A percentile compares a stretch with the other conserved stretches of the same genome.
phyloP scores from a whole-genome alignment of 139 green algal genomes.

The Chlorokybus atmophyticus region DNA sequence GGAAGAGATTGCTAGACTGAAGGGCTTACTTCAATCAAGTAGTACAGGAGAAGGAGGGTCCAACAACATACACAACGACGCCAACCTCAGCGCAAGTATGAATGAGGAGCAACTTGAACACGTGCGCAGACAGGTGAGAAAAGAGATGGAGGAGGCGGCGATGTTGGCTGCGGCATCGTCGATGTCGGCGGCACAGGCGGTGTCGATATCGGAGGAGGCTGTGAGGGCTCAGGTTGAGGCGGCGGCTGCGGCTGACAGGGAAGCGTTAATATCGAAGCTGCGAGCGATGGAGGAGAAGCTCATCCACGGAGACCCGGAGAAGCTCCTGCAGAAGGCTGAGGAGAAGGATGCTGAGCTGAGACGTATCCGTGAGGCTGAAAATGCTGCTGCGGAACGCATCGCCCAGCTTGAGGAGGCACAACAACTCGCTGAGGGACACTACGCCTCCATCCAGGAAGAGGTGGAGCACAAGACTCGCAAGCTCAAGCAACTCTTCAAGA shows the following conservation, averaged over 20 bases:
- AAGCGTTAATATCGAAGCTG: constrained; percentile 1
- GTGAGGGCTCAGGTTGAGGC: too few species aligned
- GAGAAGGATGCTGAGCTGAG: constrained; percentile 13
- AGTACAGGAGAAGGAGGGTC: too few species aligned
- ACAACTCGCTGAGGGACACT: constrained; percentile 12
- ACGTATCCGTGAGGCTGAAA: too few species aligned
- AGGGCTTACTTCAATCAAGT: too few species aligned
- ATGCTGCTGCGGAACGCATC: too few species aligned
- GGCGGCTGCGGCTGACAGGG: too few species aligned
- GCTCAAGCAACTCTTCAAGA: constrained; percentile 17
- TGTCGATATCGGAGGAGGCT: too few species aligned
- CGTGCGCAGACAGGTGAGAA: constrained; percentile 32
- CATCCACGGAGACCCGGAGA: constrained; percentile 3
- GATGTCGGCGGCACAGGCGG: too few species aligned
- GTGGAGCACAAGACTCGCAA: constrained; percentile 24
- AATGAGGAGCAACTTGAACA: constrained; percentile 33
- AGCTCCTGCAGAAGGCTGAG: background rate
- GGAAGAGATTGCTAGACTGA: constrained; percentile 67
- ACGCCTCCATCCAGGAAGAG: constrained; percentile 22
- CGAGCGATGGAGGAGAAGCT: constrained; percentile 19
- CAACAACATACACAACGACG: too few species aligned
- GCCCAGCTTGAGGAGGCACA: constrained; percentile 20
- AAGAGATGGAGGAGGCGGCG: constrained; percentile 33
- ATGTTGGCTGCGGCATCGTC: too few species aligned
- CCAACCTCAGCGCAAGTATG: too few species aligned